Conservation (phyloP, 192 early-diverging fungal genomes). For the Paraglomus brasilianum region DNA sequence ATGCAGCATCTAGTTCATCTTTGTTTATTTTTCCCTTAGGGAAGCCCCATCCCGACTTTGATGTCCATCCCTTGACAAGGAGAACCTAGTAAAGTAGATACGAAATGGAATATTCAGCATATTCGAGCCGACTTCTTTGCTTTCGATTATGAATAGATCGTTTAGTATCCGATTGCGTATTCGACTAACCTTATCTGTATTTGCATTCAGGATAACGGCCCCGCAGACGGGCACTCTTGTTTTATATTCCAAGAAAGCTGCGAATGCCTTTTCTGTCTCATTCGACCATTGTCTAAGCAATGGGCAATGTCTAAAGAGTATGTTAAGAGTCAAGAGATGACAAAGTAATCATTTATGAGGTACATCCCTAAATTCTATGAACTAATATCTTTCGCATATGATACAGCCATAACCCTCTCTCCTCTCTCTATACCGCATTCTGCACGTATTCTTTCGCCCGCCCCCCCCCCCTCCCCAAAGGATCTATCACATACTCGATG, state of each 20-base stretch:
- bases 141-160: neutral
- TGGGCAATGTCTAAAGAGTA: slow-evolving; percentile 88
- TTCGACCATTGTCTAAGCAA: slow-evolving; percentile 85
- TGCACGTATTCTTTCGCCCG: no score
- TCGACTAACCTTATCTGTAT: slow-evolving; percentile 63
- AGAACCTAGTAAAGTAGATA: slow-evolving; percentile 49
- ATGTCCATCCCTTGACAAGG: slow-evolving; percentile 92
- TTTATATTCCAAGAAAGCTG: slow-evolving; percentile 94
- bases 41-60: slow-evolving; percentile 92
- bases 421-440: no score
- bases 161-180: neutral
- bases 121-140: neutral
- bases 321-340: slow-evolving; percentile 43
- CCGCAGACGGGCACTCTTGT: slow-evolving; percentile 96
- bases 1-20: slow-evolving; percentile 82
- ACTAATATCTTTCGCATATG: no score
- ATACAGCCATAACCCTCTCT: no score
- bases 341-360: slow-evolving; percentile 20
- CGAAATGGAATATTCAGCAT: neutral
- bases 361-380: no score
- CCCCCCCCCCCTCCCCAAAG: no score
- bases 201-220: slow-evolving; percentile 87
- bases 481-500: neutral
- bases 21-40: slow-evolving; percentile 99
- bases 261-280: slow-evolving; percentile 86